Conservation (phyloP, 305 asterid species). For the Petunia hybrid region DNA sequence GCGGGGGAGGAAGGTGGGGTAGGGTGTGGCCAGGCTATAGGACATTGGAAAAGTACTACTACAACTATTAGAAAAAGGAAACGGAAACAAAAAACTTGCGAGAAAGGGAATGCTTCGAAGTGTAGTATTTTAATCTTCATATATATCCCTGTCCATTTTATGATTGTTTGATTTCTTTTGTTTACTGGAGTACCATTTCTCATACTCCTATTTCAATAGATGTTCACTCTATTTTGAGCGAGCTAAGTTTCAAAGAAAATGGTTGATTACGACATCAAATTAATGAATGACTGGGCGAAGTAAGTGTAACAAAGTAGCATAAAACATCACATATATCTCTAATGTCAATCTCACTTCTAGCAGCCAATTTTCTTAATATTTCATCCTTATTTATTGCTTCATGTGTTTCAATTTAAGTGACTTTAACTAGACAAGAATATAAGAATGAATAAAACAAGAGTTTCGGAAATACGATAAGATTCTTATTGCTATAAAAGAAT, state of each 20-base stretch:
- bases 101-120: slow-evolving; percentile 23
- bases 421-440: too few species aligned
- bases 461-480: too few species aligned
- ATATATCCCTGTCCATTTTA: not conserved
- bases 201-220: too few species aligned
- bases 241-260: not conserved
- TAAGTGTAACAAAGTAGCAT: not conserved
- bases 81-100: not conserved
- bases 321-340: not conserved
- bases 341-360: not conserved
- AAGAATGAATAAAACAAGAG: too few species aligned
- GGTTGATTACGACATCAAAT: too few species aligned
- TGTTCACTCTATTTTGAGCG: too few species aligned
- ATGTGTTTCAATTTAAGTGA: too few species aligned
- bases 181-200: not conserved
- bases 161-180: not conserved
- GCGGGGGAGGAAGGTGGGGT: not conserved
- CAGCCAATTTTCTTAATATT: not conserved
- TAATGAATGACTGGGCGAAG: not conserved
- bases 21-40: not conserved
- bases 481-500: too few species aligned
- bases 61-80: not conserved
- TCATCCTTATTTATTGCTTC: not conserved
- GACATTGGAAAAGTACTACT: slow-evolving; percentile 12
- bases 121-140: slow-evolving; percentile 18